These are phyloP conservation scores for Dimargaris cristalligena DNA, from an alignment of 192 early-diverging fungal genomes.

Conservation along the genomic window DNA sequence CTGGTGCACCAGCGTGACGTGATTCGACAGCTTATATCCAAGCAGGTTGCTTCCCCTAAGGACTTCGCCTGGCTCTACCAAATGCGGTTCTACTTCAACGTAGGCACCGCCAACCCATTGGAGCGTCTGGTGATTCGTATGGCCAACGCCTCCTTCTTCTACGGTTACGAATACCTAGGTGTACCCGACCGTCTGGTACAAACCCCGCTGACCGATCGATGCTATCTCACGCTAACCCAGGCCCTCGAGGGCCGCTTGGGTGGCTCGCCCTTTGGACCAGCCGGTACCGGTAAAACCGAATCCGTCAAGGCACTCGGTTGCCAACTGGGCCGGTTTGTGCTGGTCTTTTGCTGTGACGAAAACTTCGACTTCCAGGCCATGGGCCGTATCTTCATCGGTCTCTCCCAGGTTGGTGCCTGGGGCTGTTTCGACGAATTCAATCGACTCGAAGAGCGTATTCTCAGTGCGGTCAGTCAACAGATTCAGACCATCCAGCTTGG, in stretches of 20 bases:
- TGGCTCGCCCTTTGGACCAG: constrained; percentile 95
- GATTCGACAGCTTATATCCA: constrained; percentile 43
- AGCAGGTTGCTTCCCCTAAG: constrained; percentile 31
- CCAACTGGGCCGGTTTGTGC: constrained; percentile 87
- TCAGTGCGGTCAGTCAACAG: constrained; percentile 98
- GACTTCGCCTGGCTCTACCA: constrained; percentile 95
- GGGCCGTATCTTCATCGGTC: constrained; percentile 98
- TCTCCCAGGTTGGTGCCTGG: constrained; percentile 98
- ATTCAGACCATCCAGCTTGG: constrained; percentile 98
- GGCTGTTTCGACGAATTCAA: constrained; percentile 99
- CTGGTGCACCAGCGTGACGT: constrained; percentile 97
- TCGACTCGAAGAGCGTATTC: constrained; percentile 90
- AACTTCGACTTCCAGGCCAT: constrained; percentile 99
- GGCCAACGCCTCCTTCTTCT: constrained; percentile 86
- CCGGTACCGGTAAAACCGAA: constrained; percentile 99
- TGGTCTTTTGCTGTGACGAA: constrained; percentile 99
- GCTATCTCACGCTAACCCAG: constrained; percentile 96
- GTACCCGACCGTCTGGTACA: constrained; percentile 94
- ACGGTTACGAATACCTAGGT: constrained; percentile 98
- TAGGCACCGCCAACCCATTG: constrained; percentile 38
- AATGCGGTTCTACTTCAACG: constrained; percentile 82
- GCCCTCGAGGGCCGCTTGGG: constrained; percentile 84
- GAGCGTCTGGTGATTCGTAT: constrained; percentile 63
- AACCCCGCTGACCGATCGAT: constrained; percentile 96
- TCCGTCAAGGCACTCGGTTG: constrained; percentile 93